Conservation (phyloP, 305 asterid species). For the Euphrasia arctica region DNA sequence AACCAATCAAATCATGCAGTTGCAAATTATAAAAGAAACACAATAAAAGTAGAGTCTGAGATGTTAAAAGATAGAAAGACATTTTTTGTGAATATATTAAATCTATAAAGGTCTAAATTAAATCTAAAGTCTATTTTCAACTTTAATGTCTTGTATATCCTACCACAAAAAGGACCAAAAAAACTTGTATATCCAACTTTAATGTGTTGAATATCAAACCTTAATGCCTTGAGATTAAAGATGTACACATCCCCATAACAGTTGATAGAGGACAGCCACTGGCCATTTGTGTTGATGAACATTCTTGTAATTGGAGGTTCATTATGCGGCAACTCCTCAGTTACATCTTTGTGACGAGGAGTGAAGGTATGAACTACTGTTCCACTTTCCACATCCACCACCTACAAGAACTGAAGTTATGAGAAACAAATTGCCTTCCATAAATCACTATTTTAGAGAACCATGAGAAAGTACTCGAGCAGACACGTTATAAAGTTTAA, state of each 20-base stretch:
- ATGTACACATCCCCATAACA: conserved; percentile 1
- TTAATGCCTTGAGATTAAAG: not conserved
- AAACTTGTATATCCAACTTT: not conserved
- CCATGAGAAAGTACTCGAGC: not conserved
- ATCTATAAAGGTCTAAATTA: not conserved
- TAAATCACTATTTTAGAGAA: not conserved
- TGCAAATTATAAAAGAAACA: not conserved
- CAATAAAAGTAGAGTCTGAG: not conserved
- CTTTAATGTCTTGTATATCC: not conserved
- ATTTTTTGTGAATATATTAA: not conserved
- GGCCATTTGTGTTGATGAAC: not conserved
- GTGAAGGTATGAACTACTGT: not conserved
- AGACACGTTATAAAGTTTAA: too few species aligned
- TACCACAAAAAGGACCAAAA: not conserved
- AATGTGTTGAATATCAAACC: not conserved
- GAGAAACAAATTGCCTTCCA: not conserved
- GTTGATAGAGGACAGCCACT: not conserved
- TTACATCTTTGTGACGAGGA: conserved; percentile 1
- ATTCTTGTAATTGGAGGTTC: conserved; percentile 5
- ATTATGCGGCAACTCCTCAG: not conserved
- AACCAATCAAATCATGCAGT: not conserved
- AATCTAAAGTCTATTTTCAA: not conserved
- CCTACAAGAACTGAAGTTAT: not conserved
- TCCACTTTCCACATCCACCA: not conserved
- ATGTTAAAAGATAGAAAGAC: not conserved